Percentiles rank a stretch among this genome's conserved stretches.
Evolutionary conservation across 163 green algal genomes (phyloP).

Genomic region (Prototheca wickerhamii): DNA sequence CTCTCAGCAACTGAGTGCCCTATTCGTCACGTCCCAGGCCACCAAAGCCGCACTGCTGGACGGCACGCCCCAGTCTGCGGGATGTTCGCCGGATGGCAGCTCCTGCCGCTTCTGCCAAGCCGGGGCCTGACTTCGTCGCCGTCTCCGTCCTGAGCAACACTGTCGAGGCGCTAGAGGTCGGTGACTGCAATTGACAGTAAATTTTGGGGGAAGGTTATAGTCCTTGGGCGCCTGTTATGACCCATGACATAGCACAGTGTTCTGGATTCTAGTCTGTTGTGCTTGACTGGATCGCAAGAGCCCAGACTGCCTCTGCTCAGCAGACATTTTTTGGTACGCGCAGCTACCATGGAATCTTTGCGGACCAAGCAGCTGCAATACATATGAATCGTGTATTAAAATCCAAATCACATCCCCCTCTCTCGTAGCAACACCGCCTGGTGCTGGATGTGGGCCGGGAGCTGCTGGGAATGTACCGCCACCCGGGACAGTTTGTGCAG

Average conservation of each 20-base stretch:
- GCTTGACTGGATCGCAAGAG: not conserved
- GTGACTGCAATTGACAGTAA: no score
- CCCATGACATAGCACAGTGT: not conserved
- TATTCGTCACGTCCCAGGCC: no score
- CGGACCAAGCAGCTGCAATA: not conserved
- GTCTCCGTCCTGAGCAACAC: constrained; percentile 35
- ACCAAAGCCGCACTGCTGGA: no score
- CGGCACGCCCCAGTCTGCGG: no score
- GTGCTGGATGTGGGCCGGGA: constrained; percentile 6
- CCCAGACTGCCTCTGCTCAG: no score
- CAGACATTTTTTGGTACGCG: no score
- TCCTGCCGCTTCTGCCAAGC: no score
- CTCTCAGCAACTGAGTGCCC: no score
- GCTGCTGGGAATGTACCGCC: constrained; percentile 52
- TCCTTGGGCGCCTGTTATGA: not conserved
- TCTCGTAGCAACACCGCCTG: not conserved
- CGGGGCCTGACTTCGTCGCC: constrained; percentile 25
- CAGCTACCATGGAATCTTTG: no score
- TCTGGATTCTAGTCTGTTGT: not conserved
- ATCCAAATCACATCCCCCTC: no score
- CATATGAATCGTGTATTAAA: not conserved
- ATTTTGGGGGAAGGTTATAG: not conserved
- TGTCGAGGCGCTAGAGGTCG: constrained; percentile 5
- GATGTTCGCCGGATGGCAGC: no score
- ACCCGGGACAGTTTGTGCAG: constrained; percentile 76